phyloP scores from a whole-genome alignment of 2,329 filamentous ascomycete species.

The Fusarium sp. region DNA sequence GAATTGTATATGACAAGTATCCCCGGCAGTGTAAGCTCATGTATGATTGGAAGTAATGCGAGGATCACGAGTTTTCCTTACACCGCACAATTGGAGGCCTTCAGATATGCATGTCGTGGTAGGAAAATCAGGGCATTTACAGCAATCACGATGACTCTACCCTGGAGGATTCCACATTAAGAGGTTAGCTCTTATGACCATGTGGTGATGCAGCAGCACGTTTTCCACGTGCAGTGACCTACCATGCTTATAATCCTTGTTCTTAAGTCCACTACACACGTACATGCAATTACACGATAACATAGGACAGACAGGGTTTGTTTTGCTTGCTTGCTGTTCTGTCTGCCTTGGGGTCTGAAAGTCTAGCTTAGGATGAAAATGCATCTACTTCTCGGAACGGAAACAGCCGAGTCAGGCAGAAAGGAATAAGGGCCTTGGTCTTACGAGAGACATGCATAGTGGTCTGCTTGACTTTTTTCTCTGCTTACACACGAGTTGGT shows the following conservation, averaged over 20 bases:
- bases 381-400: conserved; percentile 23
- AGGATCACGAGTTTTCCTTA: conserved; percentile 10
- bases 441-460: conserved; percentile 8
- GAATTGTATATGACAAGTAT: neutral
- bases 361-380: neutral
- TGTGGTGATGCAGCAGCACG: conserved; percentile 9
- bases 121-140: conserved; percentile 3
- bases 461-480: neutral
- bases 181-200: neutral
- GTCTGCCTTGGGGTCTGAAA: neutral
- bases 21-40: neutral
- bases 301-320: neutral
- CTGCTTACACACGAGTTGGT: neutral
- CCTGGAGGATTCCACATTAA: neutral
- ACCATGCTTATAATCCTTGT: neutral
- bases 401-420: conserved; percentile 21
- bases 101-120: neutral
- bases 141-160: neutral
- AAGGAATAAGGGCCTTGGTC: neutral
- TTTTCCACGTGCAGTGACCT: conserved; percentile 6
- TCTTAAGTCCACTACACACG: neutral
- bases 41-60: conserved; percentile 1
- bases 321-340: neutral
- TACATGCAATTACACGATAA: neutral
- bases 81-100: neutral